These are phyloP conservation scores for Phytophthora pistaciae DNA, from an alignment of 352 stramenopile species.

Conservation along the genomic window DNA sequence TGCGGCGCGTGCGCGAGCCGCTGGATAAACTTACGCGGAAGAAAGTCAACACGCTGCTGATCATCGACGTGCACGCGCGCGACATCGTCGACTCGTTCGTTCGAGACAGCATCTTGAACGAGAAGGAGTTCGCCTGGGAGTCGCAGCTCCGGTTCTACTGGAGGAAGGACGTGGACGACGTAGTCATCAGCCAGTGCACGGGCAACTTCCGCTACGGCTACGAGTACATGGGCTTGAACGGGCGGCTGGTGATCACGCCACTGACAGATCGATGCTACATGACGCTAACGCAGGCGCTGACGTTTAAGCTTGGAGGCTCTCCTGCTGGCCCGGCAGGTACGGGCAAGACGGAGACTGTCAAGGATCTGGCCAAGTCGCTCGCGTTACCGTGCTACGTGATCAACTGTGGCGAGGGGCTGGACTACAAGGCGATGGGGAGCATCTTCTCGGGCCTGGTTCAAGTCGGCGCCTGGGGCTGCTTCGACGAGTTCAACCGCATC, in stretches of 20 bases:
- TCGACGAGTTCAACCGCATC: slow-evolving; percentile 92
- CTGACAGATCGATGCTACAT: slow-evolving; percentile 96
- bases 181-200: slow-evolving; percentile 93
- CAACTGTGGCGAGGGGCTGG: slow-evolving; percentile 92
- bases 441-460: slow-evolving; percentile 93
- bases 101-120: slow-evolving; percentile 89
- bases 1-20: slow-evolving; percentile 91
- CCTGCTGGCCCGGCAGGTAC: slow-evolving; percentile 92
- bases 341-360: slow-evolving; percentile 95
- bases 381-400: slow-evolving; percentile 94
- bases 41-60: slow-evolving; percentile 94
- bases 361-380: slow-evolving; percentile 93
- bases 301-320: slow-evolving; percentile 93
- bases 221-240: slow-evolving; percentile 95
- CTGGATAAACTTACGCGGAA: slow-evolving; percentile 88
- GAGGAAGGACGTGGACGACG: slow-evolving; percentile 91
- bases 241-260: slow-evolving; percentile 93
- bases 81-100: slow-evolving; percentile 94
- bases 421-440: slow-evolving; percentile 94
- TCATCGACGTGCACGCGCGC: slow-evolving; percentile 92
- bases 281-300: slow-evolving; percentile 94
- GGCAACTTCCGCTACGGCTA: slow-evolving; percentile 94
- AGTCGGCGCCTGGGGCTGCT: slow-evolving; percentile 89
- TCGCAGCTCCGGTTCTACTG: slow-evolving; percentile 93
- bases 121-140: slow-evolving; percentile 93